Conservation (phyloP, 805 yeast species). For the Candida railenensis region DNA sequence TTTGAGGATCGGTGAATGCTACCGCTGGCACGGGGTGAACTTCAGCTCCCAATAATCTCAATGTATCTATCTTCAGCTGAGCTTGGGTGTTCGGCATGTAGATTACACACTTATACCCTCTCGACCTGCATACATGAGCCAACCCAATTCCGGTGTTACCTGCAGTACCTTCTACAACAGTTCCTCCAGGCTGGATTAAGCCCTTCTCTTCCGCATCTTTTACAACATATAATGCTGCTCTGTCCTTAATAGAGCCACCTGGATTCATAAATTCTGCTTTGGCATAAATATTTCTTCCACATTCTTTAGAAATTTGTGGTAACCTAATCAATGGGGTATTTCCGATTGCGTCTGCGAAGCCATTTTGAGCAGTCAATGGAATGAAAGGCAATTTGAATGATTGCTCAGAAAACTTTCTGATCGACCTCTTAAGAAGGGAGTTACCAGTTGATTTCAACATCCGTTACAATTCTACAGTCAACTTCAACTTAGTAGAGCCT, state of each 20-base stretch:
- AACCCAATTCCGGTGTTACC: slow-evolving; percentile 95
- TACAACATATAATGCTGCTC: slow-evolving; percentile 79
- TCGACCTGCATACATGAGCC: slow-evolving; percentile 75
- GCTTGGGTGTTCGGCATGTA: slow-evolving; percentile 93
- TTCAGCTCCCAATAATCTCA: slow-evolving; percentile 78
- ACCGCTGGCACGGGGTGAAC: slow-evolving; percentile 89
- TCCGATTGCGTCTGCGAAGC: slow-evolving; percentile 85
- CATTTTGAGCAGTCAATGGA: slow-evolving; percentile 65
- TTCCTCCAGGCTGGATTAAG: slow-evolving; percentile 70
- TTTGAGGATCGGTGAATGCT: slow-evolving; percentile 76
- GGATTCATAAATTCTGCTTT: slow-evolving; percentile 94
- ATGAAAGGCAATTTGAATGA: slow-evolving; percentile 44
- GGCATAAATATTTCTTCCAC: slow-evolving; percentile 58
- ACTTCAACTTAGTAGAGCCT: background rate
- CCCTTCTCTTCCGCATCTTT: slow-evolving; percentile 77
- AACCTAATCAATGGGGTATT: slow-evolving; percentile 74
- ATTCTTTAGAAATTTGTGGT: slow-evolving; percentile 20
- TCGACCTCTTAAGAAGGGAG: background rate
- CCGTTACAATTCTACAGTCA: background rate
- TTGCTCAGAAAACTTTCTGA: background rate
- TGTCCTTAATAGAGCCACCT: slow-evolving; percentile 88
- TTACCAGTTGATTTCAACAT: background rate
- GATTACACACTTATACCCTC: slow-evolving; percentile 81
- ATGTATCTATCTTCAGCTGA: slow-evolving; percentile 71
- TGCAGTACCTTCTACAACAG: slow-evolving; percentile 91